A percentile compares a stretch with the other conserved stretches of the same genome.
phyloP scores from a whole-genome alignment of 805 yeast species.

The Metschnikowia gruessii region DNA sequence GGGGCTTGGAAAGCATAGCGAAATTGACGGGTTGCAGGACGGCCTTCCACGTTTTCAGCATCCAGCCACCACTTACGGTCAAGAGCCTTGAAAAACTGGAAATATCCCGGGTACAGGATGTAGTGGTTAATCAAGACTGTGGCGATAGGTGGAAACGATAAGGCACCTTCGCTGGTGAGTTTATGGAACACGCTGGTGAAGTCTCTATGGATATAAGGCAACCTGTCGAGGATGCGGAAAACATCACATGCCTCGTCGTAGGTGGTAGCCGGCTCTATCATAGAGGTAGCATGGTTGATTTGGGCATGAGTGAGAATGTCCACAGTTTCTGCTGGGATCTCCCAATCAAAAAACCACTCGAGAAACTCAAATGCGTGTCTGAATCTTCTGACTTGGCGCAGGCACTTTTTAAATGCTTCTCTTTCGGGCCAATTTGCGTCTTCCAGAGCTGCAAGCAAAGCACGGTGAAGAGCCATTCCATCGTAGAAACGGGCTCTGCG shows the following conservation, averaged over 20 bases:
- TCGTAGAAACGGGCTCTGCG: slow-evolving; percentile 2
- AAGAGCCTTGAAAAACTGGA: slow-evolving; percentile 6
- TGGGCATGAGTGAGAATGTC: not conserved
- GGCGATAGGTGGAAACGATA: slow-evolving; percentile 4
- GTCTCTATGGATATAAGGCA: not conserved
- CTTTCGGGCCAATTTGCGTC: slow-evolving; percentile 1
- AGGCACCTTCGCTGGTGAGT: slow-evolving; percentile 1
- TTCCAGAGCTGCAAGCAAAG: not conserved
- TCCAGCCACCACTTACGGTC: slow-evolving; percentile 5
- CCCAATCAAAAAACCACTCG: slow-evolving; percentile 1
- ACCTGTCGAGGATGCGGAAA: not conserved
- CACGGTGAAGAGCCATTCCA: not conserved
- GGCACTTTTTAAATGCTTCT: not conserved
- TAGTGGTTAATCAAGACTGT: not conserved
- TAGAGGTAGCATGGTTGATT: not conserved
- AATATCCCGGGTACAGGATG: not conserved
- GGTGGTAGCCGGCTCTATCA: not conserved
- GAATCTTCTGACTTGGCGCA: not conserved
- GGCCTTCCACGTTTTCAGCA: not conserved
- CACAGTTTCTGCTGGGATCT: not conserved
- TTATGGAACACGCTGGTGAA: not conserved
- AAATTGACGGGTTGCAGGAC: not conserved
- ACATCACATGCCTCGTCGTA: slow-evolving; percentile 1
- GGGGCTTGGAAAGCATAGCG: slow-evolving; percentile 4
- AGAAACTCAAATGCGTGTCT: slow-evolving; percentile 1